phyloP scores from a whole-genome alignment of 192 early-diverging fungal genomes.

The Diversispora eburnea region DNA sequence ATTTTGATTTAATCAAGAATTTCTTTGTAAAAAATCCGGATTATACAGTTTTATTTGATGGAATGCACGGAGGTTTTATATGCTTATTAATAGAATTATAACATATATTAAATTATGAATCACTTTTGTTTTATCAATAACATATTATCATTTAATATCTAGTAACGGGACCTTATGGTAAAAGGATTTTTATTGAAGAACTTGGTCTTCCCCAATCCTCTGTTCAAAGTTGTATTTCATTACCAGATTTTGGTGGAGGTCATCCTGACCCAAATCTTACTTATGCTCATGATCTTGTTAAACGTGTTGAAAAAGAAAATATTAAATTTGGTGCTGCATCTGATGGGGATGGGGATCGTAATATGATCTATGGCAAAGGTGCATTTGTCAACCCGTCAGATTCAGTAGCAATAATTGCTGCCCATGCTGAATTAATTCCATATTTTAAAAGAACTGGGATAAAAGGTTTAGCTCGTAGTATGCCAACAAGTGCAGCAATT shows the following conservation, averaged over 20 bases:
- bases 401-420: conserved; percentile 95
- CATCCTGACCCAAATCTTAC: conserved; percentile 99
- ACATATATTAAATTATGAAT: no score
- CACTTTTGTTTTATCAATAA: no score
- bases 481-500: conserved; percentile 93
- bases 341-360: conserved; percentile 96
- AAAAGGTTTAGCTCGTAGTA: conserved; percentile 84
- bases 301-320: conserved; percentile 74
- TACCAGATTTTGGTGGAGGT: conserved; percentile 88
- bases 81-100: conserved; percentile 5
- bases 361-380: conserved; percentile 96
- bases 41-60: conserved; percentile 90
- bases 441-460: conserved; percentile 85
- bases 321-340: conserved; percentile 92
- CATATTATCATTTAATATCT: conserved; percentile 2
- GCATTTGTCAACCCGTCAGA: conserved; percentile 97
- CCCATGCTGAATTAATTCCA: conserved; percentile 84
- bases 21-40: conserved; percentile 70
- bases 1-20: conserved; percentile 78
- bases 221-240: conserved; percentile 78
- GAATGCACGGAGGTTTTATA: conserved; percentile 78
- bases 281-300: conserved; percentile 91
- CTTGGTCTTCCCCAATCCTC: conserved; percentile 77
- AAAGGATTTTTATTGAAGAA: conserved; percentile 82
- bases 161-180: conserved; percentile 94